Evolutionary conservation across 495 filamentous ascomycete genomes (phyloP).

Genomic region (Neurospora hispaniola): DNA sequence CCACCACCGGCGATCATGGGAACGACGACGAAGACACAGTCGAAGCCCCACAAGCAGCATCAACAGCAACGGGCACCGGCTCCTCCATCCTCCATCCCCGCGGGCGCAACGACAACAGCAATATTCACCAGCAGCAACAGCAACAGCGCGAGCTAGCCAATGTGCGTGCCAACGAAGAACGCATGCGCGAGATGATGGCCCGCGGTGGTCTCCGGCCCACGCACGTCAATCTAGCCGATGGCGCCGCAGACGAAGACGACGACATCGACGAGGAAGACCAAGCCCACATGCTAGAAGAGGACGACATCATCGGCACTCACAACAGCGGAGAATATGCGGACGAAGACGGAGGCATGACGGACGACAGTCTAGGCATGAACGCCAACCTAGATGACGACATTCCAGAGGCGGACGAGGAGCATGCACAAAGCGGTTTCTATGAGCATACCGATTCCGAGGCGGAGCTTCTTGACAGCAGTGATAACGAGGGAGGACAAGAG

Average conservation of each 20-base stretch:
- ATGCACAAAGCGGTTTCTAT: slow-evolving; percentile 38
- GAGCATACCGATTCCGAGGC: slow-evolving; percentile 80
- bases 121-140: background rate
- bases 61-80: slow-evolving; percentile 17
- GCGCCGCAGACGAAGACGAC: slow-evolving; percentile 26
- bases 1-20: background rate
- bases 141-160: slow-evolving; percentile 23
- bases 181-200: slow-evolving; percentile 39
- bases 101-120: background rate
- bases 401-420: slow-evolving; percentile 44
- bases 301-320: slow-evolving; percentile 28
- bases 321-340: slow-evolving; percentile 9
- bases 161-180: slow-evolving; percentile 29
- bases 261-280: slow-evolving; percentile 37
- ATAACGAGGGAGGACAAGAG: slow-evolving; percentile 21
- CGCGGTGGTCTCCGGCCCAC: slow-evolving; percentile 11
- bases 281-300: slow-evolving; percentile 42
- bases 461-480: slow-evolving; percentile 39
- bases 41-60: slow-evolving; percentile 5
- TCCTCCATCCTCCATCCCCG: background rate
- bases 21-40: slow-evolving; percentile 5
- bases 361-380: slow-evolving; percentile 41
- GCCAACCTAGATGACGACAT: slow-evolving; percentile 56
- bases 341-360: slow-evolving; percentile 19
- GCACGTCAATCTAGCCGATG: slow-evolving; percentile 24